These are phyloP conservation scores for Filosporella fistucella DNA, from an alignment of 495 filamentous ascomycete species.

Conservation along the genomic window DNA sequence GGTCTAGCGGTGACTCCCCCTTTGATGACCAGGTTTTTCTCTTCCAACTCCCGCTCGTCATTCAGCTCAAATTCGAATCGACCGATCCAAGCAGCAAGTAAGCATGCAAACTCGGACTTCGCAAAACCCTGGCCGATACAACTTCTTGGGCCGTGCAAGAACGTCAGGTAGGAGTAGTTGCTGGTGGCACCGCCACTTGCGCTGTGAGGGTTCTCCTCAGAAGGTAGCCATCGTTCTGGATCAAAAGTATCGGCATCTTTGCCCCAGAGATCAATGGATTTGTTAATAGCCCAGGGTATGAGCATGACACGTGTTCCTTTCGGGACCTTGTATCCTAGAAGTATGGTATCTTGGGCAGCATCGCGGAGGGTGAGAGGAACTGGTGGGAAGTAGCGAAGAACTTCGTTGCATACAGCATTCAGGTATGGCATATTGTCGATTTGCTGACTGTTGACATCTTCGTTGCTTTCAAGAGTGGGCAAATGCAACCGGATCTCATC, in stretches of 20 bases:
- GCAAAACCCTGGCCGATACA: conserved; percentile 73
- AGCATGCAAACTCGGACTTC: conserved; percentile 74
- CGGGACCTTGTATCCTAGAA: conserved; percentile 41
- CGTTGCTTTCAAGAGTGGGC: conserved; percentile 44
- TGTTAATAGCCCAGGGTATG: conserved; percentile 57
- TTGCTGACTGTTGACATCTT: conserved; percentile 42
- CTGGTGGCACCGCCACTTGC: conserved; percentile 45
- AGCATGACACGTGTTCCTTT: conserved; percentile 48
- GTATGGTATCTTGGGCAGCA: conserved; percentile 52
- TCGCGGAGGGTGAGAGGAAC: conserved; percentile 52
- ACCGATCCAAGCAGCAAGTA: conserved; percentile 73
- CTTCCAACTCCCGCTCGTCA: conserved; percentile 47
- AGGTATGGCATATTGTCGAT: conserved; percentile 54
- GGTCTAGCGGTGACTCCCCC: conserved; percentile 60
- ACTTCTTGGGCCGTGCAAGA: conserved; percentile 54
- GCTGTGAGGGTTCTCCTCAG: conserved; percentile 26
- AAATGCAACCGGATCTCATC: conserved; percentile 54
- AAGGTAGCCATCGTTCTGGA: conserved; percentile 57
- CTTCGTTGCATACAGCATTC: conserved; percentile 40
- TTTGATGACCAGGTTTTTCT: conserved; percentile 53
- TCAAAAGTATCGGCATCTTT: conserved; percentile 49
- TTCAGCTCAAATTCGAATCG: conserved; percentile 62
- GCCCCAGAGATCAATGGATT: conserved; percentile 50
- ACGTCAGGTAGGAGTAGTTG: conserved; percentile 58
- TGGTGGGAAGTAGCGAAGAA: conserved; percentile 32